phyloP scores from a whole-genome alignment of 805 yeast species.

The Yarrowia osloensis region DNA sequence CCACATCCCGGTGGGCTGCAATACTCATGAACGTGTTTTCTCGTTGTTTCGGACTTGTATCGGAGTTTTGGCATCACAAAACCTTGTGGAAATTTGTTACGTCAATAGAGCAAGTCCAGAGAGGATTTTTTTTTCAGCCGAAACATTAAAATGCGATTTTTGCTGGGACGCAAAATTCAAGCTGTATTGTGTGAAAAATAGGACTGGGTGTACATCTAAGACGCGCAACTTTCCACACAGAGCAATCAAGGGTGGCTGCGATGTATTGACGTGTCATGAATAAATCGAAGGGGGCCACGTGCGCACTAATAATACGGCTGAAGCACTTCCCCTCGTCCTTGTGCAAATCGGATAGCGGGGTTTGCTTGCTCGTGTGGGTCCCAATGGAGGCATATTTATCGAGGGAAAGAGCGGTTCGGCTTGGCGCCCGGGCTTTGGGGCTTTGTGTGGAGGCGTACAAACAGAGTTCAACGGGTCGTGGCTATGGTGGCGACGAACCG shows the following conservation, averaged over 20 bases:
- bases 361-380: neutral
- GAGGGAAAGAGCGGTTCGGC: neutral
- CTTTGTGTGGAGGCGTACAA: slow-evolving; percentile 24
- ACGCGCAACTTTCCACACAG: slow-evolving; percentile 3
- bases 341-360: neutral
- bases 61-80: neutral
- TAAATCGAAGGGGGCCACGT: neutral
- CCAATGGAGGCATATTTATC: slow-evolving; percentile 1
- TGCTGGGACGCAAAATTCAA: neutral
- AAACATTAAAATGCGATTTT: neutral
- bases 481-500: slow-evolving; percentile 20
- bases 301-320: neutral
- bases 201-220: neutral
- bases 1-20: neutral
- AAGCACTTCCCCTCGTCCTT: neutral
- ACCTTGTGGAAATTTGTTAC: neutral
- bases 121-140: neutral
- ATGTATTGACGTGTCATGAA: no score
- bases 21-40: neutral
- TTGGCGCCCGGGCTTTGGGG: slow-evolving; percentile 22
- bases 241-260: neutral
- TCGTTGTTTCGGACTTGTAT: slow-evolving; percentile 19
- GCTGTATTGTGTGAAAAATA: neutral
- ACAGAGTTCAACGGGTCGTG: slow-evolving; percentile 18
- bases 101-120: neutral